Evolutionary conservation across 169 alveolate species (phyloP).

Genomic region (Plasmodium falciparum): DNA sequence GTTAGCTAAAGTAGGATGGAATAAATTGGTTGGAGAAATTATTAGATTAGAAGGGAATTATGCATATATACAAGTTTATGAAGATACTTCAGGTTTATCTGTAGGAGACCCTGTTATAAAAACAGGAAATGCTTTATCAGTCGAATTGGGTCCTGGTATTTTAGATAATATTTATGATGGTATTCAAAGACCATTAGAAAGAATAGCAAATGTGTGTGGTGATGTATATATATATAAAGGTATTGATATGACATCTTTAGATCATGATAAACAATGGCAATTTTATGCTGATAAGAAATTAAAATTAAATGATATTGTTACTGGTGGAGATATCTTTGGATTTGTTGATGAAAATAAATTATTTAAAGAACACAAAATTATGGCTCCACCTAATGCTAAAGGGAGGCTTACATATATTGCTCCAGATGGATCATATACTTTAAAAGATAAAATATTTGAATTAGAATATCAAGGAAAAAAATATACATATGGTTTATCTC

Average conservation of each 20-base stretch:
- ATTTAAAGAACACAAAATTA: constrained; percentile 94
- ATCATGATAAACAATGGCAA: constrained; percentile 93
- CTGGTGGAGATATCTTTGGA: constrained; percentile 99
- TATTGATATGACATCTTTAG: constrained; percentile 95
- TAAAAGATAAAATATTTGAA: constrained; percentile 90
- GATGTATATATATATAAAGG: constrained; percentile 97
- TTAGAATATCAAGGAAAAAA: constrained; percentile 94
- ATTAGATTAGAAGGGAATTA: constrained; percentile 98
- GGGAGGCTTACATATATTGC: constrained; percentile 96
- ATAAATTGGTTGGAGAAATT: constrained; percentile 97
- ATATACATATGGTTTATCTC: constrained; percentile 93
- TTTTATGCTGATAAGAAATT: constrained; percentile 91
- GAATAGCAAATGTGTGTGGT: constrained; percentile 92
- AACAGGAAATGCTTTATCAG: constrained; percentile 98
- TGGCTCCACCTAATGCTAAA: constrained; percentile 97
- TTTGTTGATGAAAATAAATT: constrained; percentile 95
- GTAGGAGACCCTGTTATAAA: constrained; percentile 99
- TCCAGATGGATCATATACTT: constrained; percentile 94
- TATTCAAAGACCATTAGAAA: constrained; percentile 97
- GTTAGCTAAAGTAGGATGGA: constrained; percentile 97
- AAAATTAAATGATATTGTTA: constrained; percentile 94
- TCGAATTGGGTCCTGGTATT: constrained; percentile 98
- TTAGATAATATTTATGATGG: constrained; percentile 98
- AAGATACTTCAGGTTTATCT: constrained; percentile 98
- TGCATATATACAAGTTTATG: constrained; percentile 98